phyloP scores from a whole-genome alignment of 2,329 filamentous ascomycete genomes.

The Aquanectria penicillioides region DNA sequence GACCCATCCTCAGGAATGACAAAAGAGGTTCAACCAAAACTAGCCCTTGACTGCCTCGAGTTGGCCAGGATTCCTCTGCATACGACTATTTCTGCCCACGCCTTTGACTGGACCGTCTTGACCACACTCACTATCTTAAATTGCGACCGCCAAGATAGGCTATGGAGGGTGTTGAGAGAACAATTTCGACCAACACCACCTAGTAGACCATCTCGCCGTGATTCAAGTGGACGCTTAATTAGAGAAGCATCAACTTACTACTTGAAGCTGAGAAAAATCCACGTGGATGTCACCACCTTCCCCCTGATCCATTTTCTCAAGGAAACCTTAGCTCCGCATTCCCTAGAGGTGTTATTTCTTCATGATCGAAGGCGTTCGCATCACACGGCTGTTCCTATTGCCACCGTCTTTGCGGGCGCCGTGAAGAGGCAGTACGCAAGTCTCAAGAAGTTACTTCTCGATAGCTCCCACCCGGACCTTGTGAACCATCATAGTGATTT shows the following conservation, averaged over 20 bases:
- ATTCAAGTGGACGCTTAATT: not conserved
- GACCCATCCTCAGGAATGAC: not conserved
- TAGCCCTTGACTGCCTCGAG: conserved; percentile 25
- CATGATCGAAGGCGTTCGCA: conserved; percentile 21
- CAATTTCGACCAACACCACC: conserved; percentile 18
- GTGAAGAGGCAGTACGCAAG: conserved; percentile 28
- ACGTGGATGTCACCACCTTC: conserved; percentile 26
- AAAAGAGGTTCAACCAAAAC: not conserved
- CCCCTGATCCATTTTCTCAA: conserved; percentile 23
- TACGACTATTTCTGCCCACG: conserved; percentile 17
- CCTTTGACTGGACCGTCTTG: conserved; percentile 28
- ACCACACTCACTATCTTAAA: conserved; percentile 25
- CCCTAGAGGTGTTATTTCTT: conserved; percentile 24
- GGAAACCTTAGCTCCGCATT: conserved; percentile 24
- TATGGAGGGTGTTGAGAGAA: conserved; percentile 21
- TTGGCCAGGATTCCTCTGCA: conserved; percentile 21
- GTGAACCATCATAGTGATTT: conserved; percentile 6
- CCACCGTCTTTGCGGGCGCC: conserved; percentile 14
- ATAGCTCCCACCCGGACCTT: conserved; percentile 21
- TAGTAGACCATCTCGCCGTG: conserved; percentile 5
- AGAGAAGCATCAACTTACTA: conserved; percentile 17
- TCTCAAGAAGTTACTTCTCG: conserved; percentile 25
- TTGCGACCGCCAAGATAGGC: conserved; percentile 22
- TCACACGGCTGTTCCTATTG: conserved; percentile 19
- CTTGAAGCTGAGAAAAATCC: conserved; percentile 22